These are phyloP conservation scores for Dalbergia oliveri DNA, from an alignment of 306 rosid genomes.

Conservation along the genomic window DNA sequence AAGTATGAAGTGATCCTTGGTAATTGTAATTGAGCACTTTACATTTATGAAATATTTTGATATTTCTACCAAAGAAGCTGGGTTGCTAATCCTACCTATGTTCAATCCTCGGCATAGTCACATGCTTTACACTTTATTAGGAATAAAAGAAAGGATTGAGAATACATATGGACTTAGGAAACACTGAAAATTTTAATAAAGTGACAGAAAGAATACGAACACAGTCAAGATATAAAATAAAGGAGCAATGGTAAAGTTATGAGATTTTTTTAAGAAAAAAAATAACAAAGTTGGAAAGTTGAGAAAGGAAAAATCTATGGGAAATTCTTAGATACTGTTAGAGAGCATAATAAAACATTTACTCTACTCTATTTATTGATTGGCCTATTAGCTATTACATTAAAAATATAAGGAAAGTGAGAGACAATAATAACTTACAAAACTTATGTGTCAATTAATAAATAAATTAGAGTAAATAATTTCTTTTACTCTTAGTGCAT, in stretches of 20 bases:
- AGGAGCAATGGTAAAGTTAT: conserved; percentile 37
- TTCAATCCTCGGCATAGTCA: conserved; percentile 54
- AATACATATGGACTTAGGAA: conserved; percentile 53
- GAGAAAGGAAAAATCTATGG: not conserved
- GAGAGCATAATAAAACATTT: too few species aligned
- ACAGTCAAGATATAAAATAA: conserved; percentile 50
- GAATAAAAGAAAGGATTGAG: conserved; percentile 56
- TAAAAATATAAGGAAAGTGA: too few species aligned
- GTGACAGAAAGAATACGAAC: conserved; percentile 47
- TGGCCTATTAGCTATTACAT: too few species aligned
- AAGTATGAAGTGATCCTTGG: conserved; percentile 85
- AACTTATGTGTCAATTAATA: too few species aligned
- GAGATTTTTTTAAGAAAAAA: not conserved
- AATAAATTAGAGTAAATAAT: too few species aligned
- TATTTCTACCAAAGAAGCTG: conserved; percentile 55
- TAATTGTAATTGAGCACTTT: conserved; percentile 86
- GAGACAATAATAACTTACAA: too few species aligned
- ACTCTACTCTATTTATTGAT: too few species aligned
- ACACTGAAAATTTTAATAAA: conserved; percentile 52
- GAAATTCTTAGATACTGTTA: too few species aligned
- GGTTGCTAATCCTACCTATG: conserved; percentile 40
- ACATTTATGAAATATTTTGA: conserved; percentile 59
- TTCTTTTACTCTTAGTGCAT: too few species aligned
- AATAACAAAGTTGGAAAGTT: not conserved
- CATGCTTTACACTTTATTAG: conserved; percentile 62